Base-by-base conservation (phyloP, 805 yeast species). In the Scheffersomyces stipitis region DNA sequence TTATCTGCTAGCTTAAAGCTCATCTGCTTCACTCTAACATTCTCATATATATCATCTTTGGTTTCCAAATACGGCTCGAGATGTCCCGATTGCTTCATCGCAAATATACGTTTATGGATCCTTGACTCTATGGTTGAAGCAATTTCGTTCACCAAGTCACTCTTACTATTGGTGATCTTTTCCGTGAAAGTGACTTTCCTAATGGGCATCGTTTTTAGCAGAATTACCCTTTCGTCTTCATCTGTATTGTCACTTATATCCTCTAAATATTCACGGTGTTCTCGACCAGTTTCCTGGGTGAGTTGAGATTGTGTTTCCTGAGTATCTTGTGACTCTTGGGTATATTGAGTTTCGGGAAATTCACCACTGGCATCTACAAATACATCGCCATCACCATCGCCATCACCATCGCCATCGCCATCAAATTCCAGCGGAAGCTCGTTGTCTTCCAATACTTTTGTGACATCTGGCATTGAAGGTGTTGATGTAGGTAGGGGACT, bases 251-350 rank as follows among this genome's bases (percentile, higher is more conserved):
- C 20, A 5, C 18, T 26, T 4, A 32, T 36, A 8, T 36, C 22
- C 15, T 27, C 33, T 15, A 43, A 42, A 5, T 33, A 20, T 5
- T 14, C 13, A 33, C 59, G 61, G 10, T 46, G 53, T 39, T 62
- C 65, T 17, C 37, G 40, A 5, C 42, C 44, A 6, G 49, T 31
- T 3, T 48, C 42, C 3, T 40, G 40, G 0, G 76, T 76, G 15
- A 60, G 64, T 0, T 76, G 76, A 0, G 69, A 67, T 4, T 45
- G 40, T 1, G 50, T 46, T 2, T 30, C 6, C 0, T 60, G 49
- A 26, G 71, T 52, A 1, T 91, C 91, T 91, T 91, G 84, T 3
- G 70, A 51, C 31, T 46, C 31, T 34, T 42, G 34, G 30, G 74
- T 73, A 60, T 65, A 65, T 41, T 37, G 26, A 34, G 56, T 20